Evolutionary conservation across 1,139 yeast genomes (phyloP), one percentile per base, ranked within the genome.

Genomic region (Suzukiozyma palmioleophila): DNA sequence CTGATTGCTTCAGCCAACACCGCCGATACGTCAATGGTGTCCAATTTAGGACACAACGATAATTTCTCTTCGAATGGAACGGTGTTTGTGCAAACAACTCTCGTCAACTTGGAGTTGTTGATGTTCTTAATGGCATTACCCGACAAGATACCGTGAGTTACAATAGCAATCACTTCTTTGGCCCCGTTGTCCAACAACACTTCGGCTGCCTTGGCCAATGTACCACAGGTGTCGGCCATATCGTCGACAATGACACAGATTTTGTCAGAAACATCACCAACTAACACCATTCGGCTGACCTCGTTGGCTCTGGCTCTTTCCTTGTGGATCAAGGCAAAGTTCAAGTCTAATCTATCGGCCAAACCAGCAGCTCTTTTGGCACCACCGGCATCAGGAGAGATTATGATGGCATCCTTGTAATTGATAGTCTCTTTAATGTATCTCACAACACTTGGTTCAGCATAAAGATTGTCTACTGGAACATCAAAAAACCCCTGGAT

Each of bases 171-270:
- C 33, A 92, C 97, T 44, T 82, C 73, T 51, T 78, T 69, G 14
- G 97, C 97, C 18, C 81, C 83, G 56, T 89, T 84, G 36, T 81
- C 85, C 46, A 90, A 63, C 44, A 92, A 69, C 5, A 92, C 82
- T 52, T 90, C 96, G 18, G 97, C 96, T 32, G 98, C 97, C 66
- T 90, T 92, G 46, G 90, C 94, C 50, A 92, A 71, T 3, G 98
- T 92, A 43, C 97, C 97, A 67, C 97, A 92, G 16, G 98, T 92
- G 60, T 92, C 98, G 36, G 97, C 98, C 95, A 92, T 90, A 60
- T 92, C 98, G 65, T 92, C 98, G 33, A 92, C 95, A 50, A 92
- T 79, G 43, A 92, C 75, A 64, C 97, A 90, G 38, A 85, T 79
- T 64, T 89, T 89, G 50, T 82, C 84, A 9, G 83, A 69, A 30